These are phyloP conservation scores for Amanita exitialis DNA, from an alignment of 768 basidiomycete species.

Conservation along the genomic window DNA sequence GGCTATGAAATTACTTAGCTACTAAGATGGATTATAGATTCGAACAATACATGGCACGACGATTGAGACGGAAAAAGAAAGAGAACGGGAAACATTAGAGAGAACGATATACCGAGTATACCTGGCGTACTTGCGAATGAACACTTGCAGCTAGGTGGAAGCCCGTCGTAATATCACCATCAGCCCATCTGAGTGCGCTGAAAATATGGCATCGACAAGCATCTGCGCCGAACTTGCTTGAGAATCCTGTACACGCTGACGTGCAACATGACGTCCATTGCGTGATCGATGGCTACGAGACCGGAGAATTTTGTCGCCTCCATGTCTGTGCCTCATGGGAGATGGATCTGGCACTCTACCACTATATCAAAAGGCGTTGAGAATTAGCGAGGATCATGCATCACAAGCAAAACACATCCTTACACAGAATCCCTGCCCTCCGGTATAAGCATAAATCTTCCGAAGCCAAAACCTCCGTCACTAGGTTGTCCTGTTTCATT, in stretches of 20 bases:
- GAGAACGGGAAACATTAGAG: neutral
- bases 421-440: slow-evolving; percentile 59
- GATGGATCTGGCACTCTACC: slow-evolving; percentile 24
- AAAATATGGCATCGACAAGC: slow-evolving; percentile 72
- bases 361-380: slow-evolving; percentile 11
- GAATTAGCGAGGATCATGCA: neutral
- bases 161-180: slow-evolving; percentile 66
- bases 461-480: slow-evolving; percentile 80
- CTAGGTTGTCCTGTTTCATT: slow-evolving; percentile 78
- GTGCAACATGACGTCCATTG: neutral
- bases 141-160: slow-evolving; percentile 8
- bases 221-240: slow-evolving; percentile 26
- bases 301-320: slow-evolving; percentile 6
- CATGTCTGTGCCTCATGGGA: slow-evolving; percentile 12
- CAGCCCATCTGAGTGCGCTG: slow-evolving; percentile 77
- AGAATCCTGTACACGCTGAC: neutral
- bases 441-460: slow-evolving; percentile 48
- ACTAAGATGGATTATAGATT: neutral
- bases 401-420: slow-evolving; percentile 12
- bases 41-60: neutral
- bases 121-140: neutral
- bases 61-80: neutral
- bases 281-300: slow-evolving; percentile 1
- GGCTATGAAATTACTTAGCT: slow-evolving; percentile 34
- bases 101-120: neutral